Percentiles rank a stretch among this genome's conserved stretches.
phyloP scores from a whole-genome alignment of 176 grass and related monocot genomes.

The Juncus effusus region DNA sequence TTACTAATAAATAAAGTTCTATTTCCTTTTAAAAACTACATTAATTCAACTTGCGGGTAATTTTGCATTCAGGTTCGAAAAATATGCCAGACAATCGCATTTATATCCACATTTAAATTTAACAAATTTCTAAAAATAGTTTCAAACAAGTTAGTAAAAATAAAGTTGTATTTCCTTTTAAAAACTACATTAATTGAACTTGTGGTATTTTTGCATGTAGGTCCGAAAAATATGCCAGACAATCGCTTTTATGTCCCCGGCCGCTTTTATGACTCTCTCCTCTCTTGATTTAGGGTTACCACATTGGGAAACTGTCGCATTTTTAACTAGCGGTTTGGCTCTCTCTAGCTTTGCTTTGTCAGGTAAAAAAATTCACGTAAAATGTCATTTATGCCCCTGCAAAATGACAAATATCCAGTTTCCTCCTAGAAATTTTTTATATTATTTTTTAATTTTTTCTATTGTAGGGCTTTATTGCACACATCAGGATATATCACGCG shows the following conservation, averaged over 20 bases:
- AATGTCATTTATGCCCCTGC: too few species aligned
- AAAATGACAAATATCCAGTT: too few species aligned
- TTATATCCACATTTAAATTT: constrained; percentile 78
- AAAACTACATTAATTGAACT: neutral
- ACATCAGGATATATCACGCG: constrained; percentile 94
- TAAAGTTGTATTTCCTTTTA: too few species aligned
- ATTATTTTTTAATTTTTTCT: neutral
- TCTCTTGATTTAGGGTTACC: constrained; percentile 94
- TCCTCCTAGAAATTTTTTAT: neutral
- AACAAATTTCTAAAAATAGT: neutral
- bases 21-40: too few species aligned
- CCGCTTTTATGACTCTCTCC: constrained; percentile 85
- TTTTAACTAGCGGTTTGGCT: constrained; percentile 79
- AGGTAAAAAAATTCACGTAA: constrained; percentile 32
- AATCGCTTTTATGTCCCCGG: constrained; percentile 94
- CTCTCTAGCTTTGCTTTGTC: constrained; percentile 92
- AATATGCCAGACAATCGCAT: constrained; percentile 96
- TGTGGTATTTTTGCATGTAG: constrained; percentile 40
- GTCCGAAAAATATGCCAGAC: constrained; percentile 99
- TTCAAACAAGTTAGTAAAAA: too few species aligned
- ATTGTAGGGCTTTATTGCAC: constrained; percentile 90
- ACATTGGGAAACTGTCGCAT: constrained; percentile 76
- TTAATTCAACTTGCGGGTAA: constrained; percentile 10
- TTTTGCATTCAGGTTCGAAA: constrained; percentile 70
- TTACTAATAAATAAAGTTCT: too few species aligned